Evolutionary conservation across 179 eudicot species (phyloP).

Genomic region (Actinidia chinensis): DNA sequence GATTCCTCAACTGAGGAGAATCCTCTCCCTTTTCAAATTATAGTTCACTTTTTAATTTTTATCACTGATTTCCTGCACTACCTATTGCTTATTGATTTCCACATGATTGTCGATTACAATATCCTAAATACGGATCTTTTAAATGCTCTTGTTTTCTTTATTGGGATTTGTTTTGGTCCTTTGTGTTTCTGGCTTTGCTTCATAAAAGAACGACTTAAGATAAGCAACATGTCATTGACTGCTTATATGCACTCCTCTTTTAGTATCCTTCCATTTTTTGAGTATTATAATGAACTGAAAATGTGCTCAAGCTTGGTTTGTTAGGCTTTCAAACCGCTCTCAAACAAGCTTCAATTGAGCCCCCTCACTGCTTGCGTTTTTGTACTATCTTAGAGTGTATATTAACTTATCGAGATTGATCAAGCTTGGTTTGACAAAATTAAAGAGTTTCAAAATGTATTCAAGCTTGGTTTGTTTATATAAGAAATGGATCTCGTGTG

Average conservation of each 20-base stretch:
- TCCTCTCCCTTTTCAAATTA: neutral
- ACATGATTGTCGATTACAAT: neutral
- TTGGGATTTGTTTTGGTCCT: neutral
- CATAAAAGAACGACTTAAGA: neutral
- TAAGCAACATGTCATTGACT: neutral
- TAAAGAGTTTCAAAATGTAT: too few species aligned
- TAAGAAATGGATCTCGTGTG: too few species aligned
- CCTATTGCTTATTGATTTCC: slow-evolving; percentile 5
- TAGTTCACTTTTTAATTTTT: neutral
- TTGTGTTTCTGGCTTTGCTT: neutral
- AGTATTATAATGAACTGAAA: too few species aligned
- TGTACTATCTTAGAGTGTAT: too few species aligned
- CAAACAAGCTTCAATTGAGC: too few species aligned
- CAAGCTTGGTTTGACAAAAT: too few species aligned
- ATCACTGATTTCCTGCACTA: neutral
- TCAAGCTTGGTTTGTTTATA: too few species aligned
- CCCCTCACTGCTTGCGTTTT: too few species aligned
- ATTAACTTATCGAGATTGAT: too few species aligned
- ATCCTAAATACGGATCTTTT: neutral
- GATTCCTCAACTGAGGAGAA: neutral
- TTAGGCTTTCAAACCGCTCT: too few species aligned
- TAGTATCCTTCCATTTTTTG: too few species aligned
- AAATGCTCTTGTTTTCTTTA: neutral
- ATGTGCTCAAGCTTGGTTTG: too few species aligned
- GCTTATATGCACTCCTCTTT: neutral